These are phyloP conservation scores for Cyclostephanos tholiformis DNA, from an alignment of 108 stramenopile genomes.

Conservation along the genomic window DNA sequence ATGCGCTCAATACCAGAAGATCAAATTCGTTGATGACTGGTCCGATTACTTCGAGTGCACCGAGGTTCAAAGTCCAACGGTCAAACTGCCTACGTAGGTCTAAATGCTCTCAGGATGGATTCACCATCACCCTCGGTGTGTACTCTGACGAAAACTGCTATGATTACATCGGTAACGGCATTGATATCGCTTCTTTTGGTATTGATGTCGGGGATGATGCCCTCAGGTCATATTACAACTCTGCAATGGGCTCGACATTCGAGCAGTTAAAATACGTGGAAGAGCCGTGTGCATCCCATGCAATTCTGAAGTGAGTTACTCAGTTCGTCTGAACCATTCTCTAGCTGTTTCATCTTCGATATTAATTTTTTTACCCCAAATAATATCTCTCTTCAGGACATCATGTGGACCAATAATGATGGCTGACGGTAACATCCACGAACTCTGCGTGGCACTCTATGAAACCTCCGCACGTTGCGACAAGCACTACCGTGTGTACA, in stretches of 20 bases:
- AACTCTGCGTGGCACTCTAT: constrained; percentile 69
- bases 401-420: constrained; percentile 24
- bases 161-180: constrained; percentile 55
- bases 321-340: background rate
- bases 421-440: constrained; percentile 41
- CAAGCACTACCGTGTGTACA: constrained; percentile 49
- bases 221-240: constrained; percentile 59
- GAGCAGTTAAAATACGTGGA: constrained; percentile 35
- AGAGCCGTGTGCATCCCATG: constrained; percentile 67
- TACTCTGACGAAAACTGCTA: constrained; percentile 79
- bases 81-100: constrained; percentile 60
- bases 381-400: background rate
- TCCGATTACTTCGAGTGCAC: constrained; percentile 44
- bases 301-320: constrained; percentile 49
- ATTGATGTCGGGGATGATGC: constrained; percentile 27
- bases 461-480: constrained; percentile 74
- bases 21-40: constrained; percentile 18
- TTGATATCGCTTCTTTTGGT: constrained; percentile 34
- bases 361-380: background rate
- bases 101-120: constrained; percentile 64
- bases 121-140: constrained; percentile 72
- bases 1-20: constrained; percentile 34
- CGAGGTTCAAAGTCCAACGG: constrained; percentile 48
- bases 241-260: constrained; percentile 30
- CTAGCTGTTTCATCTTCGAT: background rate